Base-by-base conservation (phyloP, 2,329 filamentous ascomycete genomes). In the Trichoderma sp. region DNA sequence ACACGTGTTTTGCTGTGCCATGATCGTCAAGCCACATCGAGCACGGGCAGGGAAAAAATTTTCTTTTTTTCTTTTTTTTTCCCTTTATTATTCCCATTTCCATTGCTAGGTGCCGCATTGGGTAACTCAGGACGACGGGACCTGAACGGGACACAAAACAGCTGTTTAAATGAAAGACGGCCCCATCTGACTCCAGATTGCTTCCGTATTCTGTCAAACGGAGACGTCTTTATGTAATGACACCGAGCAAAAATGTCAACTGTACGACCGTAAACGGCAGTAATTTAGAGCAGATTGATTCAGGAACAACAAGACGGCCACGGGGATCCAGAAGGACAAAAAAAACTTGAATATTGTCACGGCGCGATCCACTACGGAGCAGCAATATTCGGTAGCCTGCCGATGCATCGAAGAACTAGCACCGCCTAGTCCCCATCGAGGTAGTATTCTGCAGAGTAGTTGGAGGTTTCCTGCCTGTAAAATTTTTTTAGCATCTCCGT, bases 11-110 rank as follows among this genome's bases (percentile, higher is more conserved):
- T 71, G 59, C 59, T 33, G 21, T 56, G 59, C 69, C 38, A 53
- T 62, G 56, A 72, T 63, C 69, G 59, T 41, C 69, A 63, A 71
- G 67, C 53, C 67, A 71, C 67, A 71, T 71, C 53, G 67, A 62
- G 53, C 53, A 71, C 67, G 53, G 53, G 33, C 21, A 69, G 14
- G 12, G 60, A 71, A 71, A 63, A 31, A 14, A 33, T 71, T 71
- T 60, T 53, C n/a, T n/a, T 14, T 56, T 24, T 24, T 56, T 21
- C n/a, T n/a, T 11, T 6, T 7, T 24, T 53, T 56, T 53, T 21
- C 9, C 11, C 18, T 14, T 45, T 45, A 18, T 18, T 45, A 45
- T 45, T 45, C 3, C 41, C 41, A 45, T n/a, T n/a, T n/a, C 41
- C 41, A 16, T 3, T 45, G 41, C 12, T 29, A 24, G 38, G 24